Percentiles rank a stretch among this genome's conserved stretches.
Evolutionary conservation across 73 alveolate genomes (phyloP).

Genomic region (Blepharisma japonicum): DNA sequence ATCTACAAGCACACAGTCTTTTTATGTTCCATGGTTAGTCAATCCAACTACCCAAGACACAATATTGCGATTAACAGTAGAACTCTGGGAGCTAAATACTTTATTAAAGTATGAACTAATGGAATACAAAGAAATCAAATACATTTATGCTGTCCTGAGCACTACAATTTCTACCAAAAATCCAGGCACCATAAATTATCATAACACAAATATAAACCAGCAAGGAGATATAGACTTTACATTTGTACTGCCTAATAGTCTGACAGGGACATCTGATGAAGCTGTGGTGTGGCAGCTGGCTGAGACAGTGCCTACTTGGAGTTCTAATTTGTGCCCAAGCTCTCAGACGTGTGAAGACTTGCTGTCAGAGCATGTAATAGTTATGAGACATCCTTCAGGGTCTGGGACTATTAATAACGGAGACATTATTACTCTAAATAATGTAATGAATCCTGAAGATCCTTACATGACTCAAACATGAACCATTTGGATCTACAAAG

Average conservation of each 20-base stretch:
- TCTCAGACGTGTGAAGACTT: constrained; percentile 3
- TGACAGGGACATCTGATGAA: constrained; percentile 3
- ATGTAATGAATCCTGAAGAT: neutral
- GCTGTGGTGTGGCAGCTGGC: neutral
- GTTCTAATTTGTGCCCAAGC: neutral
- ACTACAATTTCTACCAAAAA: neutral
- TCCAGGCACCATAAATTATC: neutral
- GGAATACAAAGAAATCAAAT: neutral
- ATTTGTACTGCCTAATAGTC: neutral
- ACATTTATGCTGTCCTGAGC: neutral
- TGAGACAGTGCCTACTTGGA: constrained; percentile 4
- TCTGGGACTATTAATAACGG: neutral
- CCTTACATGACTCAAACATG: neutral
- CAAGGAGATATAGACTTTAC: neutral
- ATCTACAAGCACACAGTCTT: neutral
- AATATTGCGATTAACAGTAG: neutral
- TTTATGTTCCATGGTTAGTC: constrained; percentile 7
- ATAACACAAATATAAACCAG: neutral
- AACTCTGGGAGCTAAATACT: neutral
- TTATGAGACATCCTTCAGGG: neutral
- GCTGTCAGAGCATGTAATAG: neutral
- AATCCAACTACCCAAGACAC: neutral
- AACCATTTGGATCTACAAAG: neutral
- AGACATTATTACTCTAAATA: neutral
- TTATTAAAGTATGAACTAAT: neutral